These are phyloP conservation scores for Penicillium paxilli DNA, from an alignment of 495 filamentous ascomycete species.

Conservation along the genomic window DNA sequence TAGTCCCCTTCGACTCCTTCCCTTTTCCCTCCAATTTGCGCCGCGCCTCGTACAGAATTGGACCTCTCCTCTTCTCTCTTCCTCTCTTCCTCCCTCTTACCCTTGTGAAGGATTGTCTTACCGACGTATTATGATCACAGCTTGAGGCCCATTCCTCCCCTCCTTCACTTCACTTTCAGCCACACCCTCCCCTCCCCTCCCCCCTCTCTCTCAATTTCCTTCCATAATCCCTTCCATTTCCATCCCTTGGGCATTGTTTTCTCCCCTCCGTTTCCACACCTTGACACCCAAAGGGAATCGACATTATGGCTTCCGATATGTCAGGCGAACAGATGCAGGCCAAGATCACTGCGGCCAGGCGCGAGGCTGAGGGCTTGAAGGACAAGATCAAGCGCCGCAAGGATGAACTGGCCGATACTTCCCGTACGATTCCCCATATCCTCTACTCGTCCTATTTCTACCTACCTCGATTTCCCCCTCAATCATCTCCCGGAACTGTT, in stretches of 20 bases:
- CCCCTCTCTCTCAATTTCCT: constrained; percentile 14
- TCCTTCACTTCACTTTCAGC: constrained; percentile 9
- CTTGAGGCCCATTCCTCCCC: constrained; percentile 16
- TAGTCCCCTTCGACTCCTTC: constrained; percentile 11
- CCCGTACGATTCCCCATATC: constrained; percentile 65
- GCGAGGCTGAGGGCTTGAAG: constrained; percentile 97
- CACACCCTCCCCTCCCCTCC: constrained; percentile 6
- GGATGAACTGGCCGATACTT: constrained; percentile 97
- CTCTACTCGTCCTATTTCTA: constrained; percentile 1
- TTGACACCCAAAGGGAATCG: constrained; percentile 29
- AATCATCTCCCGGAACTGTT: neutral
- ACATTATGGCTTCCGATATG: constrained; percentile 61
- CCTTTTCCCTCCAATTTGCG: constrained; percentile 11
- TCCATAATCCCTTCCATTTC: too few relatives aligned
- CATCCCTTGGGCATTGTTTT: constrained; percentile 13
- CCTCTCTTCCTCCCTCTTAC: neutral
- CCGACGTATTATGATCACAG: constrained; percentile 21
- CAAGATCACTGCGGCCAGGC: constrained; percentile 92
- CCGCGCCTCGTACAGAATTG: constrained; percentile 11
- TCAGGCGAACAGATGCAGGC: constrained; percentile 74
- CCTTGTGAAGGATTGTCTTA: constrained; percentile 11
- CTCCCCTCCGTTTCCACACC: constrained; percentile 19
- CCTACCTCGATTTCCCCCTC: neutral
- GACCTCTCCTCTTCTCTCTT: neutral
- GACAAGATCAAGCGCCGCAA: constrained; percentile 99